Conservation (phyloP, 768 basidiomycete species). For the Tulasnella sp. region DNA sequence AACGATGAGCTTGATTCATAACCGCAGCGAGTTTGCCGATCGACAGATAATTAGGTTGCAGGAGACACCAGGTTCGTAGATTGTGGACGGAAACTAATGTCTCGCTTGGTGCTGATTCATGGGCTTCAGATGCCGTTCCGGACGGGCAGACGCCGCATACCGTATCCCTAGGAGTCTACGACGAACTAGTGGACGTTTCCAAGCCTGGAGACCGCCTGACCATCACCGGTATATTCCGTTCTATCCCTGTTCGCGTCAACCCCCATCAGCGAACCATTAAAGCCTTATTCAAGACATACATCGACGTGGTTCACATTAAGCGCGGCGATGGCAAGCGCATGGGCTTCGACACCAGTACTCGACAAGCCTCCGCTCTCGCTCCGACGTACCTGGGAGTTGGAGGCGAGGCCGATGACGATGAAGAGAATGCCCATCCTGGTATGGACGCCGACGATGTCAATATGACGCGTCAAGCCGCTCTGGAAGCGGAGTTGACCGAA, state of each 20-base stretch:
- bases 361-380: constrained; percentile 50
- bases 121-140: constrained; percentile 65
- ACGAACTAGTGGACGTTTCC: constrained; percentile 91
- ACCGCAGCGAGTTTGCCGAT: constrained; percentile 93
- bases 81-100: neutral
- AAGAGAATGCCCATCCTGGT: constrained; percentile 25
- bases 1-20: constrained; percentile 92
- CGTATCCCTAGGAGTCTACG: constrained; percentile 93
- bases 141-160: constrained; percentile 98
- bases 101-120: neutral
- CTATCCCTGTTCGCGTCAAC: constrained; percentile 90
- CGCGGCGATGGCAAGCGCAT: constrained; percentile 51
- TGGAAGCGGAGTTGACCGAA: constrained; percentile 66
- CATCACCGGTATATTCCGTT: constrained; percentile 89
- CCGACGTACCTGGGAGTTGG: constrained; percentile 54
- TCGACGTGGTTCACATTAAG: constrained; percentile 89
- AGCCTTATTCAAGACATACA: constrained; percentile 92
- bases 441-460: constrained; percentile 29
- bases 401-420: constrained; percentile 45
- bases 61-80: constrained; percentile 59
- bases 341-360: constrained; percentile 68
- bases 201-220: constrained; percentile 91
- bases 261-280: constrained; percentile 85
- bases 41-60: constrained; percentile 91
- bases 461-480: constrained; percentile 42